phyloP scores from a whole-genome alignment of 495 filamentous ascomycete species.

The Neurospora tetrasperma region DNA sequence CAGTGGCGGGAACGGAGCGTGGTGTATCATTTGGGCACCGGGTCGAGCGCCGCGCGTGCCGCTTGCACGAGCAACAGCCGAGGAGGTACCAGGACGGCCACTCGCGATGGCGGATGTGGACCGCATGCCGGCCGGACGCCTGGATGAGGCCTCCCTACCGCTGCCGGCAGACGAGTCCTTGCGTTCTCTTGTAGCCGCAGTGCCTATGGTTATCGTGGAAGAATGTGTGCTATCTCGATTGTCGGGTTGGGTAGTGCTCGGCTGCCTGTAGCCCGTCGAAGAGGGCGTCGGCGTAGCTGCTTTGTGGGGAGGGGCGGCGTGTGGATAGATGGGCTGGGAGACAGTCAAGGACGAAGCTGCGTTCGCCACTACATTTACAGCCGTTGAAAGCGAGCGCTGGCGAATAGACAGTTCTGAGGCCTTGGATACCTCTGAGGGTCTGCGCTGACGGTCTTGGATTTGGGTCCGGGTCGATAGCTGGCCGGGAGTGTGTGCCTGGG shows the following conservation, averaged over 20 bases:
- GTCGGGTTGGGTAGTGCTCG: conserved; percentile 7
- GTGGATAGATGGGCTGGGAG: conserved; percentile 9
- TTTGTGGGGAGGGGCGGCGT: conserved; percentile 20
- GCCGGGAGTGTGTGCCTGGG: conserved; percentile 38
- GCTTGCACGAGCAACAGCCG: conserved; percentile 12
- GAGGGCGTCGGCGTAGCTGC: conserved; percentile 17
- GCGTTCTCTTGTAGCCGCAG: conserved; percentile 17
- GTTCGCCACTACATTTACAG: conserved; percentile 13
- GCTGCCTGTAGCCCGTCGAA: conserved; percentile 15
- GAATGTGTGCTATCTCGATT: conserved; percentile 7
- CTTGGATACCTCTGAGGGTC: conserved; percentile 34
- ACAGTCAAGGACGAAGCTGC: conserved; percentile 20
- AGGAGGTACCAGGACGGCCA: conserved; percentile 20
- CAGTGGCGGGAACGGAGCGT: conserved; percentile 43
- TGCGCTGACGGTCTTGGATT: conserved; percentile 35
- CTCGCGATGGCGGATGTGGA: conserved; percentile 43
- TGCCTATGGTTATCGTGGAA: not conserved
- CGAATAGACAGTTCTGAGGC: conserved; percentile 38
- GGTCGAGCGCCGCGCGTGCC: conserved; percentile 15
- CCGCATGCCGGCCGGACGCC: conserved; percentile 30
- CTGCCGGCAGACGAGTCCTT: conserved; percentile 36
- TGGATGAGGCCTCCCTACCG: conserved; percentile 14
- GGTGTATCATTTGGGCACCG: conserved; percentile 4
- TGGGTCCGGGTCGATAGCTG: conserved; percentile 36
- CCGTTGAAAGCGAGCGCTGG: conserved; percentile 37